phyloP scores from a whole-genome alignment of 2,329 filamentous ascomycete genomes.

The Teratosphaeria nubilosa region DNA sequence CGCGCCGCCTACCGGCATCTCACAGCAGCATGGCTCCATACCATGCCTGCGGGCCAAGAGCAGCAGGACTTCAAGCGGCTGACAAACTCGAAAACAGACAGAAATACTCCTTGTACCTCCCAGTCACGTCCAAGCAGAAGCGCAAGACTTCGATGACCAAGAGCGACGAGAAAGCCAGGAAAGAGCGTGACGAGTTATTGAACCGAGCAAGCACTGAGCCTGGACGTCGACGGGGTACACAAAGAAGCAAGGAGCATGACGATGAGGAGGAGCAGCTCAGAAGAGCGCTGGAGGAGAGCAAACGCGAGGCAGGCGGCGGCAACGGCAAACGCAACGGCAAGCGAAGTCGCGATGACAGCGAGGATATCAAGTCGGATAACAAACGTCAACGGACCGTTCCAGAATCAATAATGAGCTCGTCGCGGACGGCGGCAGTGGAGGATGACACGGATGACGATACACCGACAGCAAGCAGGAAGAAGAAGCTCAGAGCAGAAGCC shows the following conservation, averaged over 20 bases:
- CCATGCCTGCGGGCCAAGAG: slow-evolving; percentile 13
- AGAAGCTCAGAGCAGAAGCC: slow-evolving; percentile 38
- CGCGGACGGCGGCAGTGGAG: slow-evolving; percentile 37
- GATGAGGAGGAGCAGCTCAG: slow-evolving; percentile 87
- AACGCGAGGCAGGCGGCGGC: slow-evolving; percentile 56
- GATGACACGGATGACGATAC: slow-evolving; percentile 71
- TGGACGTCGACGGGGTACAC: slow-evolving; percentile 82
- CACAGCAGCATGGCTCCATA: slow-evolving; percentile 16
- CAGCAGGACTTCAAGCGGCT: slow-evolving; percentile 19
- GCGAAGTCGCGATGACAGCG: slow-evolving; percentile 77
- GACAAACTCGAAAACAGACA: slow-evolving; percentile 34
- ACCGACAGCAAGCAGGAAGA: slow-evolving; percentile 14
- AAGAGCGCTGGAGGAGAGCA: slow-evolving; percentile 89
- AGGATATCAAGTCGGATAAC: slow-evolving; percentile 64
- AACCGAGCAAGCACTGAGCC: slow-evolving; percentile 42
- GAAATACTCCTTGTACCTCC: slow-evolving; percentile 54
- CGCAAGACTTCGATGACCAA: slow-evolving; percentile 58
- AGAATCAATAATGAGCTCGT: slow-evolving; percentile 47
- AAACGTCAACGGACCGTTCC: slow-evolving; percentile 82
- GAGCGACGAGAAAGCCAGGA: slow-evolving; percentile 47
- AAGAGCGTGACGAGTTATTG: slow-evolving; percentile 45
- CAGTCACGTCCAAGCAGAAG: slow-evolving; percentile 43
- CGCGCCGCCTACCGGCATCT: neutral
- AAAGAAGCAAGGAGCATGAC: slow-evolving; percentile 94
- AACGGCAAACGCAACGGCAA: slow-evolving; percentile 59